Percentiles rank a stretch among this genome's conserved stretches.
Evolutionary conservation across 2,329 filamentous ascomycete species (phyloP).

Genomic region (Sclerotinia borealis): DNA sequence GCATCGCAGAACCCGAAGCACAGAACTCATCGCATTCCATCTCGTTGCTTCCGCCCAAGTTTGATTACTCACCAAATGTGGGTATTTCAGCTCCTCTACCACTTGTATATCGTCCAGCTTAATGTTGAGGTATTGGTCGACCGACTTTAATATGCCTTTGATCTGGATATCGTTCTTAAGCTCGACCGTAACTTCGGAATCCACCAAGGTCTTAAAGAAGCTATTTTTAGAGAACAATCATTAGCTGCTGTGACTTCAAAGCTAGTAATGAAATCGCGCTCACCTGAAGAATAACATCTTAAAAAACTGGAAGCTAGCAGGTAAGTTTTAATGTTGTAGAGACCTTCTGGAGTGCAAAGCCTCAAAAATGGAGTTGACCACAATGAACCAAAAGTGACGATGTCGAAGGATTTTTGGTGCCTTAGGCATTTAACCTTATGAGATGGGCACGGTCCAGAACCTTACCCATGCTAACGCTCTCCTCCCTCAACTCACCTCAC

Average conservation of each 20-base stretch:
- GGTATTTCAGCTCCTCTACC: constrained; percentile 88
- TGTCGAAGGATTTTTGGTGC: neutral
- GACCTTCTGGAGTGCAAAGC: neutral
- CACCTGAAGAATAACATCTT: constrained; percentile 7
- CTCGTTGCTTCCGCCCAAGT: neutral
- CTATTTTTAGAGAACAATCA: constrained; percentile 38
- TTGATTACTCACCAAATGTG: constrained; percentile 63
- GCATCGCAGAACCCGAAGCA: neutral
- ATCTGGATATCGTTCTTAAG: constrained; percentile 99
- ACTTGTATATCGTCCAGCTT: constrained; percentile 95
- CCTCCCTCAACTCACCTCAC: neutral
- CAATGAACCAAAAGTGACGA: neutral
- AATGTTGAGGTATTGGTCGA: constrained; percentile 98
- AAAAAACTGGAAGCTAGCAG: neutral
- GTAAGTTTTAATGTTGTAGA: neutral
- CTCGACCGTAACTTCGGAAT: constrained; percentile 95
- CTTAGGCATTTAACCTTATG: neutral
- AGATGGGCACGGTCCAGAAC: neutral
- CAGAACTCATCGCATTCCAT: neutral
- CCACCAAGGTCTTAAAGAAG: constrained; percentile 98
- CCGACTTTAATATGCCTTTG: constrained; percentile 88
- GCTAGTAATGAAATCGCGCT: neutral
- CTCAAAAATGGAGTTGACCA: constrained; percentile 1
- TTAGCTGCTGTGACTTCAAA: neutral
- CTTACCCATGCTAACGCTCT: too few relatives aligned